Conservation (phyloP, 176 grass and related monocot genomes). For the Coix lacrymajobi region DNA sequence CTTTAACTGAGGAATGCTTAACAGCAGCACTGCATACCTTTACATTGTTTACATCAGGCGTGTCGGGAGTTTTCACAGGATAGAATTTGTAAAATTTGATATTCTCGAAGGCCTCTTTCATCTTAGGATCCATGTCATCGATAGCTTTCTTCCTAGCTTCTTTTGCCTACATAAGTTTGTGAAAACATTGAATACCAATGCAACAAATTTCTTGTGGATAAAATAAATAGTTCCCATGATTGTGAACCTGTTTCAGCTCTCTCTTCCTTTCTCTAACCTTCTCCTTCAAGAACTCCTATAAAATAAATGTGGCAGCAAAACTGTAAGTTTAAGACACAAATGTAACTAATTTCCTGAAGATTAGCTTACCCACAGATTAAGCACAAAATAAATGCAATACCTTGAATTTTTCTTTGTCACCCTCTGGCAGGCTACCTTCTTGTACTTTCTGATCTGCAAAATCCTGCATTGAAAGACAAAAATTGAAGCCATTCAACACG, state of each 20-base stretch:
- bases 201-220: background rate
- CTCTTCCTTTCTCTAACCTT: conserved; percentile 76
- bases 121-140: conserved; percentile 71
- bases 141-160: conserved; percentile 85
- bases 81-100: conserved; percentile 92
- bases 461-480: conserved; percentile 42
- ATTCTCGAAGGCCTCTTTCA: conserved; percentile 61
- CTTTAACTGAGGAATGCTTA: background rate
- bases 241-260: conserved; percentile 56
- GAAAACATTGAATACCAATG: background rate
- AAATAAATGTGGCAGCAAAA: background rate
- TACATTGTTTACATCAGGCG: conserved; percentile 65
- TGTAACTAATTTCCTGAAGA: background rate
- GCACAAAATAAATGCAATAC: conserved; percentile 13
- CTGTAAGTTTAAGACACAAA: background rate
- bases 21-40: conserved; percentile 43
- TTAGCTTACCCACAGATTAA: background rate
- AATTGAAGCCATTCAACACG: background rate
- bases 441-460: conserved; percentile 64
- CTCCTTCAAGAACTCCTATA: conserved; percentile 75
- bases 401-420: conserved; percentile 85
- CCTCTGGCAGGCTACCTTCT: conserved; percentile 60
- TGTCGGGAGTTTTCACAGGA: conserved; percentile 56
- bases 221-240: background rate
- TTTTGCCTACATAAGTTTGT: conserved; percentile 52